Evolutionary conservation across 768 basidiomycete species (phyloP).

Genomic region (Xerocomellus amylosporus): DNA sequence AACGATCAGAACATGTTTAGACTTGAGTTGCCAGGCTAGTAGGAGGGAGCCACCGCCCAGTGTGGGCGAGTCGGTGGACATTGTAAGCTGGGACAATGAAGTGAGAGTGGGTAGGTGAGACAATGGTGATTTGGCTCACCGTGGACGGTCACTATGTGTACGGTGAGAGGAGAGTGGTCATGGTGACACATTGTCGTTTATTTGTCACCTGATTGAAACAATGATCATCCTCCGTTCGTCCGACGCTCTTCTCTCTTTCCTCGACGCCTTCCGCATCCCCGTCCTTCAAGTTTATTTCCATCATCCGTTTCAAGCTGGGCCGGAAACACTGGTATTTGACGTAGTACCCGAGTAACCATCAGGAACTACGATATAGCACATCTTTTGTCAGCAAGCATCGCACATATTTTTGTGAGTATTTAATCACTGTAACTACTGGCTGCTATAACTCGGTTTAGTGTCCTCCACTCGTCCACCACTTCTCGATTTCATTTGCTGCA

Average conservation of each 20-base stretch:
- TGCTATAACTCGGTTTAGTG: not conserved
- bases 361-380: not conserved
- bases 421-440: conserved; percentile 3
- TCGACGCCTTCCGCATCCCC: not conserved
- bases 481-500: conserved; percentile 27
- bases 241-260: not conserved
- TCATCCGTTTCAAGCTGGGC: not conserved
- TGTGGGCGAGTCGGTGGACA: conserved; percentile 12
- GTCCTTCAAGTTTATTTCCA: not conserved
- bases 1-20: conserved; percentile 82
- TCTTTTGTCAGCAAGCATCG: not conserved
- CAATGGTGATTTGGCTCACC: not conserved
- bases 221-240: not conserved
- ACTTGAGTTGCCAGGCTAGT: conserved; percentile 89
- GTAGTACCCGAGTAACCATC: conserved; percentile 5
- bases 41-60: conserved; percentile 72
- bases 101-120: not conserved
- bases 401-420: conserved; percentile 9
- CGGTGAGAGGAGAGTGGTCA: conserved; percentile 16
- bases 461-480: not conserved
- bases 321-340: not conserved
- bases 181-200: conserved; percentile 14
- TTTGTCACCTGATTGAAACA: not conserved
- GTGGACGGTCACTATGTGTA: conserved; percentile 1
- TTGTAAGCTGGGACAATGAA: not conserved